These are phyloP conservation scores for Trichophaea hybrida DNA, from an alignment of 2,329 filamentous ascomycete species.

Conservation along the genomic window DNA sequence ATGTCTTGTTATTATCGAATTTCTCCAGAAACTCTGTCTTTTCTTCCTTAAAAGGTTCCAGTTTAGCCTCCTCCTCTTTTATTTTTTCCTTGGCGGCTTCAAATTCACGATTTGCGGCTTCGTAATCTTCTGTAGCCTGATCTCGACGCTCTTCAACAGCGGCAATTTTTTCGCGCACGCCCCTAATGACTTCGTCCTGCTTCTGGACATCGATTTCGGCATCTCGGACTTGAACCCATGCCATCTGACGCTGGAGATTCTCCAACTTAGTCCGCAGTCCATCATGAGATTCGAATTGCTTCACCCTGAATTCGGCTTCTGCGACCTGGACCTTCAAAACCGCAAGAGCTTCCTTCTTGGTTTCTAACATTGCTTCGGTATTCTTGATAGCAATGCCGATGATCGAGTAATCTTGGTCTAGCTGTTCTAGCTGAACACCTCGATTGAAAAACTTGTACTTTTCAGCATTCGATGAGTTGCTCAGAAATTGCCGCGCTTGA, in stretches of 20 bases:
- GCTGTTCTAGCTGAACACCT: slow-evolving; percentile 80
- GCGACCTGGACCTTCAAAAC: slow-evolving; percentile 37
- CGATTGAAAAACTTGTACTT: slow-evolving; percentile 97
- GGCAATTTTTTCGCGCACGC: slow-evolving; percentile 37
- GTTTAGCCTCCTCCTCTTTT: slow-evolving; percentile 33
- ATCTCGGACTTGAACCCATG: slow-evolving; percentile 77
- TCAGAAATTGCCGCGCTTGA: slow-evolving; percentile 83
- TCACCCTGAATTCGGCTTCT: slow-evolving; percentile 36
- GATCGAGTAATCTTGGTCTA: slow-evolving; percentile 80
- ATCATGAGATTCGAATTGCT: slow-evolving; percentile 51
- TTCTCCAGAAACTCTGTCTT: slow-evolving; percentile 38
- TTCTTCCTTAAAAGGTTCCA: slow-evolving; percentile 36
- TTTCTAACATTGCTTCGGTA: slow-evolving; percentile 48
- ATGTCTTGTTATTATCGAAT: slow-evolving; percentile 40
- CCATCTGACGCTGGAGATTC: slow-evolving; percentile 50
- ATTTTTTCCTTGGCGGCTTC: slow-evolving; percentile 34
- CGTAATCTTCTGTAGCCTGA: slow-evolving; percentile 28
- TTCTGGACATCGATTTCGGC: slow-evolving; percentile 45
- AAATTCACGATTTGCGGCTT: slow-evolving; percentile 29
- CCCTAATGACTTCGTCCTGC: slow-evolving; percentile 31
- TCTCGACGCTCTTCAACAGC: slow-evolving; percentile 34
- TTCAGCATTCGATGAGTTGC: slow-evolving; percentile 61
- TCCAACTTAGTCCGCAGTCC: slow-evolving; percentile 47
- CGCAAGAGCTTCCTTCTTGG: slow-evolving; percentile 48
- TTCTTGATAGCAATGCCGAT: slow-evolving; percentile 65